Base-by-base conservation (phyloP, 2,329 filamentous ascomycete genomes). In the Byssoonygena ceratinophila region DNA sequence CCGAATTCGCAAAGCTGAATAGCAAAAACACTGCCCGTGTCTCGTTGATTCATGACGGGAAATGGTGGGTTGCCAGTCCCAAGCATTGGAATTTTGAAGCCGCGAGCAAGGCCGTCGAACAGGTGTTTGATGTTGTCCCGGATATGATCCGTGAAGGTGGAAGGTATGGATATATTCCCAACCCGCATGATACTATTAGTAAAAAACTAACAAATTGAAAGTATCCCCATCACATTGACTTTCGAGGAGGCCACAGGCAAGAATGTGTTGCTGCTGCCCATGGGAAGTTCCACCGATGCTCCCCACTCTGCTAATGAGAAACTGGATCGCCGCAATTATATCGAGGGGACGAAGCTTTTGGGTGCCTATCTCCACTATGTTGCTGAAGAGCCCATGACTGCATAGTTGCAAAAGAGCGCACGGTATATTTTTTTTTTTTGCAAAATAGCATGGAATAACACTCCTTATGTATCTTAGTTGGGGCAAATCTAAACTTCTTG, bases 11-110 rank as follows among this genome's bases (percentile, higher is more conserved):
- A 62, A 88, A 89, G 72, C 78, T 97, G 31, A 80, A 81, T 59
- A 92, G 85, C 71, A 98, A 98, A 79, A 98, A 98, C 76, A 89
- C 78, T 14, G 71, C 94, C 65, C 86, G 87, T 63, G 83, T 89
- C 50, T 82, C 77, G 66, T 77, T 90, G 54, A 83, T 91, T 71
- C 92, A 98, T 75, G 84, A 83, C 55, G 92, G 92, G 61, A 96
- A 96, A 74, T 98, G 92, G 92, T 98, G 92, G 92, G 89, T 94
- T 45, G 89, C 94, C 44, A 90, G 85, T 66, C 91, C 92, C 27
- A 92, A 94, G 74, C 91, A 98, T 78, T 97, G 92, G 89, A 98
- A 98, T 78, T 98, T 97, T 74, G 80, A 82, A 27, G 91, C 91
- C 23, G 92, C 92, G 12, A 82, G 84, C 65, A 97, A 95, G 79